Evolutionary conservation across 495 filamentous ascomycete species (phyloP).

Genomic region (Hypoxylon fuscum): DNA sequence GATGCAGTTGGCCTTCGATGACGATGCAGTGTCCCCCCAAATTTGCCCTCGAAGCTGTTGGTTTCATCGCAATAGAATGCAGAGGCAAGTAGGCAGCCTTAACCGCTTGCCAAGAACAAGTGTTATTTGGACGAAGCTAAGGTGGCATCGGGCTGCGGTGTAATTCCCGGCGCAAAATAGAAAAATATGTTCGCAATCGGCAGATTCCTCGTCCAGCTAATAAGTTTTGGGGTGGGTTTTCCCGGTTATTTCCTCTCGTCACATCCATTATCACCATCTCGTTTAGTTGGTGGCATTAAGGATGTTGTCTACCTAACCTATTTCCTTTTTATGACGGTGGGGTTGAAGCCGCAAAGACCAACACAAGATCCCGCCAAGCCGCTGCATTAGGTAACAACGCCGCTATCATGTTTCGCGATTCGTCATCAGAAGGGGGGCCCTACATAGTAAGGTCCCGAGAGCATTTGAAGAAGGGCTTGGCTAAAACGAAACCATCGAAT

Average conservation of each 20-base stretch:
- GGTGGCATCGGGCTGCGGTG: constrained; percentile 37
- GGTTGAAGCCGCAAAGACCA: constrained; percentile 1
- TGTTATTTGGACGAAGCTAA: constrained; percentile 21
- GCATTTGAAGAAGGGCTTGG: constrained; percentile 23
- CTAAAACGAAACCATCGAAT: constrained; percentile 25
- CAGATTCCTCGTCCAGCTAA: constrained; percentile 26
- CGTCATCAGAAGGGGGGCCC: constrained; percentile 22
- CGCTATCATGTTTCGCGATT: constrained; percentile 28
- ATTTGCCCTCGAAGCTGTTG: constrained; percentile 13
- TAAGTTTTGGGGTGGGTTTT: background rate
- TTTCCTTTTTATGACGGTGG: background rate
- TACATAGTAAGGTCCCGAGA: no score
- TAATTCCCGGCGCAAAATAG: constrained; percentile 39
- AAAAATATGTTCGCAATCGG: constrained; percentile 30
- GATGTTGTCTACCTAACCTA: background rate
- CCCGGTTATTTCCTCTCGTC: constrained; percentile 23
- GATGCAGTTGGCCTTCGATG: constrained; percentile 31
- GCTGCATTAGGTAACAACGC: constrained; percentile 40
- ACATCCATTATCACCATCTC: constrained; percentile 18
- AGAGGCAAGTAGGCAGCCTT: constrained; percentile 36
- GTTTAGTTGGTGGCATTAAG: background rate
- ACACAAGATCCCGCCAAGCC: constrained; percentile 13
- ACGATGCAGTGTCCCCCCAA: constrained; percentile 18
- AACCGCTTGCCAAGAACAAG: constrained; percentile 34
- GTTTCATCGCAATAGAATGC: constrained; percentile 30